A percentile compares a stretch with the other conserved stretches of the same genome.
phyloP scores from a whole-genome alignment of 805 yeast genomes.

The Metschnikowia kofuensis region DNA sequence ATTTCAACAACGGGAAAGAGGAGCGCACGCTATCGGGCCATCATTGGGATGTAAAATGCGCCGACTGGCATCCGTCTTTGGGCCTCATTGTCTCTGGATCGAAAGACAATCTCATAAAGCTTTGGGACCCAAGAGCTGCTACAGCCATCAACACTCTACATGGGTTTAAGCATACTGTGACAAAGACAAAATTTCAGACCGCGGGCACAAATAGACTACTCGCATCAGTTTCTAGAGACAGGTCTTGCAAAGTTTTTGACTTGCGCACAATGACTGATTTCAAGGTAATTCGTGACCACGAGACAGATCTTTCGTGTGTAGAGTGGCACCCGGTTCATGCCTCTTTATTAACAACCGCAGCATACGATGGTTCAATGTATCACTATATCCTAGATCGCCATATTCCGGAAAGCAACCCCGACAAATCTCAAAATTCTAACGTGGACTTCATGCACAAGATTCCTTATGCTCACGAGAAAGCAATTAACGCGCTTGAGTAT shows the following conservation, averaged over 20 bases:
- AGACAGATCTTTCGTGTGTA: conserved; percentile 78
- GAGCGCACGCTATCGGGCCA: conserved; percentile 84
- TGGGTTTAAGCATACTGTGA: conserved; percentile 93
- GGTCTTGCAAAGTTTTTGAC: conserved; percentile 85
- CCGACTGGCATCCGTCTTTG: conserved; percentile 93
- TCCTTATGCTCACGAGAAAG: conserved; percentile 93
- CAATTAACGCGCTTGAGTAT: conserved; percentile 83
- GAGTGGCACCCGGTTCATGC: conserved; percentile 94
- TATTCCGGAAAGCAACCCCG: conserved; percentile 32
- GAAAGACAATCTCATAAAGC: conserved; percentile 86
- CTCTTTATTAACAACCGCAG: conserved; percentile 75
- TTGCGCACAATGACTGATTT: conserved; percentile 80
- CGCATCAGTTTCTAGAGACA: conserved; percentile 87
- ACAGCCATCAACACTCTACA: conserved; percentile 75
- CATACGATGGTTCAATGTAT: conserved; percentile 82
- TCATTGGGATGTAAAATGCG: conserved; percentile 97
- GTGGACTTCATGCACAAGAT: conserved; percentile 55
- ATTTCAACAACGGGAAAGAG: conserved; percentile 82
- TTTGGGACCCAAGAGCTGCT: conserved; percentile 93
- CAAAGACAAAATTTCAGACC: conserved; percentile 81
- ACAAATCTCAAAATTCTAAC: conserved; percentile 15
- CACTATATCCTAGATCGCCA: conserved; percentile 66
- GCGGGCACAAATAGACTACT: conserved; percentile 67
- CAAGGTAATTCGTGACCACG: conserved; percentile 70
- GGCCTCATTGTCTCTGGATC: conserved; percentile 92